These are phyloP conservation scores for Otatea glauca DNA, from an alignment of 176 grass and related monocot species.

Conservation along the genomic window DNA sequence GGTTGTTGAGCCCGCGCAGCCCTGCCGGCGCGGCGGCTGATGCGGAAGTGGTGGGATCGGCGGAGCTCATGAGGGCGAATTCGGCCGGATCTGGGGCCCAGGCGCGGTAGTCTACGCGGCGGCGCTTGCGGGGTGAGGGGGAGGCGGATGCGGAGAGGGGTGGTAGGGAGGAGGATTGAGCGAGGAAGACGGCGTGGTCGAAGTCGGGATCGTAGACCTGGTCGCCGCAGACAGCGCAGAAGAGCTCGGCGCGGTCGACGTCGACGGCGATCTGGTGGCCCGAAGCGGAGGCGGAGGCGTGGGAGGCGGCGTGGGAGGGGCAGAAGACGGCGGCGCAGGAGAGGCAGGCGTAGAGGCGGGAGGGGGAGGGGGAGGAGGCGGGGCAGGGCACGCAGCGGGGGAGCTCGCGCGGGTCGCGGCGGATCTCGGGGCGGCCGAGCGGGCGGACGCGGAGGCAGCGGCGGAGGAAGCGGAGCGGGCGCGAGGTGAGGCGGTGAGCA, in stretches of 20 bases:
- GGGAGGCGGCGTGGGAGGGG: constrained; percentile 58
- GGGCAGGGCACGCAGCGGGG: constrained; percentile 66
- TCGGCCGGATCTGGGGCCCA: constrained; percentile 83
- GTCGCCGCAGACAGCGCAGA: constrained; percentile 83
- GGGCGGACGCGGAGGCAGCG: constrained; percentile 75
- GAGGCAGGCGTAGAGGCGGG: constrained; percentile 81
- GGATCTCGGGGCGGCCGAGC: constrained; percentile 75
- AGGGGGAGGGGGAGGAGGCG: not conserved
- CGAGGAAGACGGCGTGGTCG: constrained; percentile 77
- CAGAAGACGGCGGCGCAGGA: constrained; percentile 81
- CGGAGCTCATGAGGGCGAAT: constrained; percentile 62
- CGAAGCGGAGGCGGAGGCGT: constrained; percentile 47
- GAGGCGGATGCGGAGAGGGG: constrained; percentile 10
- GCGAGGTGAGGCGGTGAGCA: constrained; percentile 57
- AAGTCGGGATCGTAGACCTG: constrained; percentile 95
- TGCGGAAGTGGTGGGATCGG: constrained; percentile 54
- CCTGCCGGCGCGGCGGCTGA: constrained; percentile 55
- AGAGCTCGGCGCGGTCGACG: constrained; percentile 86
- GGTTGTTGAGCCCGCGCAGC: constrained; percentile 84
- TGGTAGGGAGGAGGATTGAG: constrained; percentile 57
- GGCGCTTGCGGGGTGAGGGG: constrained; percentile 55
- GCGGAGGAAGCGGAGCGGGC: constrained; percentile 77
- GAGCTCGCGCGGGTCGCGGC: constrained; percentile 66
- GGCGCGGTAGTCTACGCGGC: constrained; percentile 68
- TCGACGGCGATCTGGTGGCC: constrained; percentile 95